Percentiles rank a stretch among this genome's conserved stretches.
Evolutionary conservation across 2,329 filamentous ascomycete species (phyloP).

Genomic region (Pleurostoma richardsiae): DNA sequence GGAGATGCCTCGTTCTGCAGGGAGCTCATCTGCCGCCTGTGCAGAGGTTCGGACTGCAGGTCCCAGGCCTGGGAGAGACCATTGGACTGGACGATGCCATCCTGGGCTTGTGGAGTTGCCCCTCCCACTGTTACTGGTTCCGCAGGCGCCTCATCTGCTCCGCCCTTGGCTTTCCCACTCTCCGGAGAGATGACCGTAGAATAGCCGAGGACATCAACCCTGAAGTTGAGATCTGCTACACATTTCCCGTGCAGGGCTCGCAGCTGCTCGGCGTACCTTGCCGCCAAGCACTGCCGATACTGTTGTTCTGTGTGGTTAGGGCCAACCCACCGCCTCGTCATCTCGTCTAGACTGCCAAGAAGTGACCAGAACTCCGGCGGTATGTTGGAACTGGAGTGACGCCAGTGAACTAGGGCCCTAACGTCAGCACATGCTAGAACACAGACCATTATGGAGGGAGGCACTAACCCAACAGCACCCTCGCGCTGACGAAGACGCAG

Average conservation of each 20-base stretch:
- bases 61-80: background rate
- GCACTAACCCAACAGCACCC: conserved; percentile 17
- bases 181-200: background rate
- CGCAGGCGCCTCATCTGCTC: background rate
- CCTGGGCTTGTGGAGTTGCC: background rate
- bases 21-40: background rate
- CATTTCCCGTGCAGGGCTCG: background rate
- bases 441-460: too few relatives aligned
- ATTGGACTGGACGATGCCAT: background rate
- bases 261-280: background rate
- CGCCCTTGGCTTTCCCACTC: background rate
- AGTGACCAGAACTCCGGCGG: background rate
- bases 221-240: background rate
- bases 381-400: background rate
- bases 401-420: background rate
- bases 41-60: background rate
- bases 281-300: background rate
- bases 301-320: background rate
- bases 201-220: background rate
- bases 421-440: too few relatives aligned
- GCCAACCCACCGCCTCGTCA: background rate
- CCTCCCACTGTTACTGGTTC: too few relatives aligned
- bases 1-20: too few relatives aligned
- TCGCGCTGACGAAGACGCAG: conserved; percentile 29
- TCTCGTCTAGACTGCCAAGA: background rate